Evolutionary conservation across 805 yeast species (phyloP), one percentile per base, ranked within the genome.

Genomic region (Ogataea salicorniae): DNA sequence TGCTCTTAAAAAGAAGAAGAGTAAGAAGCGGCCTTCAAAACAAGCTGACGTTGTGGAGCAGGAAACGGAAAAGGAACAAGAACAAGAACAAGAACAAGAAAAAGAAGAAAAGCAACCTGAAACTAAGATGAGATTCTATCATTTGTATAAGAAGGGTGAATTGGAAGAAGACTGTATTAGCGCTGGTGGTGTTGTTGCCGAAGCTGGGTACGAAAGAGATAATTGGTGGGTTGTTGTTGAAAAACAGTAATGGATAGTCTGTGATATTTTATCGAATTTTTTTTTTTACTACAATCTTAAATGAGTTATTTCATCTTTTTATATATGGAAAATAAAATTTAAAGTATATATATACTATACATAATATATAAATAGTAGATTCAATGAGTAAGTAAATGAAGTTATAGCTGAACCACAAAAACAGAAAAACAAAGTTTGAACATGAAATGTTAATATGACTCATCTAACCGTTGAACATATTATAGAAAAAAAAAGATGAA

Each of bases 181-280:
- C 23, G 96, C 97, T 0, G 96, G 96, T 2, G 91, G 84, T 1
- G 55, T 46, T 4, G 72, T 91, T 0, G 73, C 85, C 0, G 80
- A 76, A 26, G 70, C 77, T 39, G 99, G 99, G 0, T 94, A 92
- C 61, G 98, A 94, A 63, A 80, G 77, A 60, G 99, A 92, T 62
- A 92, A 92, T 60, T 94, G 98, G 98, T 92, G 96, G 87, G 83
- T 73, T 2, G 68, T 83, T 4, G 70, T 74, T 20, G 61, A 69
- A 52, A 72, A 68, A 46, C 45, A 53, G 14, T 60, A 57, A 48
- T 5, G 8, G 16, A 9, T 14, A 15, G 5, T n/a, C 11, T 26
- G 9, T 26, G 31, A 26, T 11, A 9, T 9, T 26, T 26, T 26
- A 9, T 26, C 5, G 2, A 9, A 9, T 7, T 26, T 26, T 26